Evolutionary conservation across 306 rosid species (phyloP).

Genomic region (Castanopsis chinensis): DNA sequence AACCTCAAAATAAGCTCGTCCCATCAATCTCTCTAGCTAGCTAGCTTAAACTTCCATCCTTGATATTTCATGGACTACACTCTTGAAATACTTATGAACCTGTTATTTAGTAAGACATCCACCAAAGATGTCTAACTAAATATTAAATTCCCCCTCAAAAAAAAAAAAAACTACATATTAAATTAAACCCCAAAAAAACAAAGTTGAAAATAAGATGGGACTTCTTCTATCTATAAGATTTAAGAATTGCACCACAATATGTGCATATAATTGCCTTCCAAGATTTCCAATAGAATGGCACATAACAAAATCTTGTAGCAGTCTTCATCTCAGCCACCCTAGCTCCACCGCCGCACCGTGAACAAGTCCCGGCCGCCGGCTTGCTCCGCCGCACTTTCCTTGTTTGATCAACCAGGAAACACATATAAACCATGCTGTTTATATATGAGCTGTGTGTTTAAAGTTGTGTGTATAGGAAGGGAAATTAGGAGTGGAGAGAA

Average conservation of each 20-base stretch:
- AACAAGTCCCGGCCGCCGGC: conserved; percentile 83
- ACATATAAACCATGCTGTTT: conserved; percentile 62
- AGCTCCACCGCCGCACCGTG: conserved; percentile 88
- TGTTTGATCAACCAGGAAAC: conserved; percentile 80
- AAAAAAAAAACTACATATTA: too few species aligned
- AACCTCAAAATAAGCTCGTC: too few species aligned
- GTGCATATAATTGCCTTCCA: conserved; percentile 82
- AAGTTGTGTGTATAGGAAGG: not conserved
- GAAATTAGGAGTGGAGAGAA: not conserved
- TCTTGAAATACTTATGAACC: too few species aligned
- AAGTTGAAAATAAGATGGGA: too few species aligned
- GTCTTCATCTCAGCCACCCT: conserved; percentile 88
- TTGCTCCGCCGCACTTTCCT: conserved; percentile 63
- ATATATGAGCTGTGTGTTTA: too few species aligned
- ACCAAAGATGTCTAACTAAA: too few species aligned
- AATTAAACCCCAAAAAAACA: too few species aligned
- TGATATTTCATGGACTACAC: too few species aligned
- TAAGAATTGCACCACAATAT: conserved; percentile 68
- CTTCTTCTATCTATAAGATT: conserved; percentile 39
- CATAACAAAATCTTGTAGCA: conserved; percentile 78
- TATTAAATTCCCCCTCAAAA: too few species aligned
- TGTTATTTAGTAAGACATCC: too few species aligned
- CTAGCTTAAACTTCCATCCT: too few species aligned
- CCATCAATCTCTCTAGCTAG: too few species aligned
- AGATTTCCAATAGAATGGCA: conserved; percentile 76